Base-by-base conservation (phyloP, 2,329 filamentous ascomycete species). In the Thielaviopsis ethacetica region DNA sequence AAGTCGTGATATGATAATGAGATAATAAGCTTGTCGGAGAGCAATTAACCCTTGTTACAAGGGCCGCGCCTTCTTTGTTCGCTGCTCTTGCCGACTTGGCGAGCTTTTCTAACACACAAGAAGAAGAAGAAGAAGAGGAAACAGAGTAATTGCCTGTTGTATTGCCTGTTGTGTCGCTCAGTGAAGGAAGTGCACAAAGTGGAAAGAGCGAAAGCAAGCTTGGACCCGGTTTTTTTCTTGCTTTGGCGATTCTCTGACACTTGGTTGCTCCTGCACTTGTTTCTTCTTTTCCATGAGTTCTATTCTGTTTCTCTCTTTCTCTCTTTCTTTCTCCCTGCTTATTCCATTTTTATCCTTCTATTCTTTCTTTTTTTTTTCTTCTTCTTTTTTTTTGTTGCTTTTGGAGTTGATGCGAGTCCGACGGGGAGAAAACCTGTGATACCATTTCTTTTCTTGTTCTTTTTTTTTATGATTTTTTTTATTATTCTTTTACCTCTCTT, bases 251-350 rank as follows among this genome's bases (percentile, higher is more conserved):
- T 51, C 38, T 56, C 24, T 44, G 26, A 56, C 44, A 56, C 54
- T 19, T 56, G 38, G 22, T 17, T 51, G 54, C 24, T 56, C 54
- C 44, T 56, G 47, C 54, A 47, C 26, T 44, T 15, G 22, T 24
- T 49, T 56, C 54, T 56, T 38, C 22, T 54, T 57, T 34, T 34
- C 10, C n/a, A n/a, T 34, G 59, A 53, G 58, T 63, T 67, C 70
- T 67, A 69, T 30, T 9, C 52, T 22, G 34, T 61, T 38, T 51
- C 24, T 47, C 51, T 52, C 53, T 55, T 34, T 21, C 56, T 34
- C 56, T 53, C 30, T 10, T 53, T 34, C 55, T 55, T 47, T 44
- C 12, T 51, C 30, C 41, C 21, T 26, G 22, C 22, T 17, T 17
- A 27, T 17, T 27, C n/a, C 24, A 12, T 21, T 53, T 19, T 58